A percentile compares a stretch with the other conserved stretches of the same genome.
phyloP scores from a whole-genome alignment of 495 filamentous ascomycete genomes.

The Annulohypoxylon moriforme region DNA sequence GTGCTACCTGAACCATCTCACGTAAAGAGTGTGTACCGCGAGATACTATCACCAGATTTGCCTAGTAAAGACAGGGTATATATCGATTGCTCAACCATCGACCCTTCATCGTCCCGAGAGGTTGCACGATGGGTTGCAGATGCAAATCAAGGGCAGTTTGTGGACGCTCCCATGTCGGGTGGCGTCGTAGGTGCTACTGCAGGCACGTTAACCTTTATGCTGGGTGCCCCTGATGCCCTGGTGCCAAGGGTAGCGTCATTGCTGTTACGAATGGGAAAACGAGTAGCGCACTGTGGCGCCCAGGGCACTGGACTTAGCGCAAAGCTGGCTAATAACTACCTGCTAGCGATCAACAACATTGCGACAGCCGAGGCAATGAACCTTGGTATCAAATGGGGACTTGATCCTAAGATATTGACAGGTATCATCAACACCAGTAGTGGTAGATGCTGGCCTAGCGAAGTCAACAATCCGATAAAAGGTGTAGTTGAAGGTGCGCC shows the following conservation, averaged over 20 bases:
- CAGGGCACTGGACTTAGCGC: slow-evolving; percentile 84
- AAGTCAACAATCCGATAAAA: slow-evolving; percentile 91
- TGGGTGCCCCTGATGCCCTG: slow-evolving; percentile 72
- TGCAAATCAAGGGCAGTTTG: slow-evolving; percentile 67
- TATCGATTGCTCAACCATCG: slow-evolving; percentile 88
- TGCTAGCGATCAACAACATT: slow-evolving; percentile 91
- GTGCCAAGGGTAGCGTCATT: slow-evolving; percentile 71
- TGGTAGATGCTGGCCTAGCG: slow-evolving; percentile 90
- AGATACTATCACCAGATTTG: slow-evolving; percentile 67
- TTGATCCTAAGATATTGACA: slow-evolving; percentile 82
- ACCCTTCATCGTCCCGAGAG: slow-evolving; percentile 77
- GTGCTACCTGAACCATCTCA: slow-evolving; percentile 84
- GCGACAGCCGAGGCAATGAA: slow-evolving; percentile 95
- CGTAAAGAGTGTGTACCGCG: slow-evolving; percentile 76
- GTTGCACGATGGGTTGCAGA: slow-evolving; percentile 71
- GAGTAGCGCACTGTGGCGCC: slow-evolving; percentile 80
- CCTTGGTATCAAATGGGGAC: slow-evolving; percentile 83
- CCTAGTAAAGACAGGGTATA: slow-evolving; percentile 68
- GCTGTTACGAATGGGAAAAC: slow-evolving; percentile 82
- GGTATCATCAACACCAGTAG: slow-evolving; percentile 86
- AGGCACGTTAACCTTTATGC: slow-evolving; percentile 86
- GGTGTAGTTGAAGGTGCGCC: slow-evolving; percentile 81
- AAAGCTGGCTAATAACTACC: slow-evolving; percentile 94
- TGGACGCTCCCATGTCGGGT: slow-evolving; percentile 88
- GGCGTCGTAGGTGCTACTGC: slow-evolving; percentile 83